Percentiles rank a stretch among this genome's conserved stretches.
These are phyloP conservation scores for Dimargaris verticillata DNA, from an alignment of 192 early-diverging fungal genomes.

Conservation along the genomic window DNA sequence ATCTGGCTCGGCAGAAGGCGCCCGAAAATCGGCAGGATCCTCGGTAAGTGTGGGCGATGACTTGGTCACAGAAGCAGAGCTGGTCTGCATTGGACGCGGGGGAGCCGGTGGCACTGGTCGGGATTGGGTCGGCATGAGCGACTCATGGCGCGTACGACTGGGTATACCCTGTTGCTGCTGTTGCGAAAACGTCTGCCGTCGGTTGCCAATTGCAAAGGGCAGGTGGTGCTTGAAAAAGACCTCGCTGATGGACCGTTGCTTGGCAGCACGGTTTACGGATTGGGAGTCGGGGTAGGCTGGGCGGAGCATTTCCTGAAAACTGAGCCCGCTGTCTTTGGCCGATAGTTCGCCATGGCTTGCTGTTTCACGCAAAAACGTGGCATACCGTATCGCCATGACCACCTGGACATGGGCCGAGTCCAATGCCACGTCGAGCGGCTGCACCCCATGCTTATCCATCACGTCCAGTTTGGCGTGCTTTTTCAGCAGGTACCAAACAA, in stretches of 20 bases:
- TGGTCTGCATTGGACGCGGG: too few relatives aligned
- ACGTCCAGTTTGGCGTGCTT: conserved; percentile 56
- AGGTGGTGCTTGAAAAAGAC: background rate
- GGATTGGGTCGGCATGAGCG: too few relatives aligned
- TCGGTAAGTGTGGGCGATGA: too few relatives aligned
- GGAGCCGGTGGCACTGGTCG: too few relatives aligned
- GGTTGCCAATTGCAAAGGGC: too few relatives aligned
- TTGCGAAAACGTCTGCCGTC: too few relatives aligned
- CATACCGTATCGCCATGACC: conserved; percentile 31
- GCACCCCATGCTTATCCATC: conserved; percentile 40
- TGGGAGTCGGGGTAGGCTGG: background rate
- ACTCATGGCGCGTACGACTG: too few relatives aligned
- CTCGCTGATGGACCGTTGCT: conserved; percentile 2
- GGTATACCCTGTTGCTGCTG: too few relatives aligned
- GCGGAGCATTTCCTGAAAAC: background rate
- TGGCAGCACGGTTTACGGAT: background rate
- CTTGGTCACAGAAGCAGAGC: too few relatives aligned
- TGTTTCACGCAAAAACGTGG: conserved; percentile 19
- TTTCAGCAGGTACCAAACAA: conserved; percentile 50
- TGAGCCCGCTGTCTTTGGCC: background rate
- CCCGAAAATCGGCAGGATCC: too few relatives aligned
- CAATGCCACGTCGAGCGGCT: conserved; percentile 31
- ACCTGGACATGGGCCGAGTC: conserved; percentile 28
- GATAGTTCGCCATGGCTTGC: background rate
- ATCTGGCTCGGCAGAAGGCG: too few relatives aligned